Evolutionary conservation across 805 yeast species (phyloP).

Genomic region (Metschnikowia arizonensis): DNA sequence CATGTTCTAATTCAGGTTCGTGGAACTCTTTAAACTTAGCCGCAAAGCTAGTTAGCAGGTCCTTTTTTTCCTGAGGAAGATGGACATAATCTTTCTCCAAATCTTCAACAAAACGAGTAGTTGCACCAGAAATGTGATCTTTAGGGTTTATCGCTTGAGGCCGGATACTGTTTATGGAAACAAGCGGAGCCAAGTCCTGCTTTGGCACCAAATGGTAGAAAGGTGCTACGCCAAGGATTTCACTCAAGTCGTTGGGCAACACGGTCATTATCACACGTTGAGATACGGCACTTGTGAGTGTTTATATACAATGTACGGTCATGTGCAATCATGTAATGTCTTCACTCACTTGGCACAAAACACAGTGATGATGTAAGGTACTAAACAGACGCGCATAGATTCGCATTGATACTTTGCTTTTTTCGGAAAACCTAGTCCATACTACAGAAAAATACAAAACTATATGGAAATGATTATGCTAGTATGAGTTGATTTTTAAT

Average conservation of each 20-base stretch:
- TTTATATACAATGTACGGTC: neutral
- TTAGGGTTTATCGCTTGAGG: conserved; percentile 8
- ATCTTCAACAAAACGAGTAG: conserved; percentile 1
- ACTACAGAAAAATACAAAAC: neutral
- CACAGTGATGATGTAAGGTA: neutral
- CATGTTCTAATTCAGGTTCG: conserved; percentile 25
- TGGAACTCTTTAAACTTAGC: conserved; percentile 21
- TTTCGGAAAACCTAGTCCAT: neutral
- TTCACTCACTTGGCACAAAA: conserved; percentile 1
- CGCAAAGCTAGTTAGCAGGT: conserved; percentile 15
- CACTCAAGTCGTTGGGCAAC: conserved; percentile 9
- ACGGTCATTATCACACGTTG: neutral
- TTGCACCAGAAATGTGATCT: conserved; percentile 7
- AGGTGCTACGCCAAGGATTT: conserved; percentile 15
- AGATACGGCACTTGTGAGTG: neutral
- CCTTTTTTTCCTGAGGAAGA: conserved; percentile 12
- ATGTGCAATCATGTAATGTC: conserved; percentile 1
- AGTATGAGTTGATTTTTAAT: neutral
- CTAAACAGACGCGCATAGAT: neutral
- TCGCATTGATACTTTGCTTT: neutral
- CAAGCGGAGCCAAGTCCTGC: conserved; percentile 17
- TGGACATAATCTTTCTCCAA: conserved; percentile 9
- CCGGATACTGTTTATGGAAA: conserved; percentile 12
- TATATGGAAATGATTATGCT: neutral
- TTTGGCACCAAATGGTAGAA: conserved; percentile 15